Base-by-base conservation (phyloP, 2,329 filamentous ascomycete species). In the Elsinoe necatrix region DNA sequence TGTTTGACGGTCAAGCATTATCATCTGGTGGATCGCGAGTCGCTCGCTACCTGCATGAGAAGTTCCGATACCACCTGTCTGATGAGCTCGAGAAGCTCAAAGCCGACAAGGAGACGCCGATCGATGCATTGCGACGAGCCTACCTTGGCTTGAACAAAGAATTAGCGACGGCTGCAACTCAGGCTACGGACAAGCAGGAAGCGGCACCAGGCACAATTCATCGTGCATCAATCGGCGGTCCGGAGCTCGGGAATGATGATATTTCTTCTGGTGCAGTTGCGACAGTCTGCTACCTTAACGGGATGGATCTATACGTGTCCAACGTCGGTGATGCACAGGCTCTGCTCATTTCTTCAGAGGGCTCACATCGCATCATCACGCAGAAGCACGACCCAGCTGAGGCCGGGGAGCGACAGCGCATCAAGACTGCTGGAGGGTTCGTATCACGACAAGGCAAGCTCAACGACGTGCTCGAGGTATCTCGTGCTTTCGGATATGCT, bases 301-400 rank as follows among this genome's bases (percentile, higher is more conserved):
- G 87, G 63, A 91, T 89, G 71, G 89, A 97, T 64, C 79, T 98
- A 2, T 96, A 88, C 66, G 85, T 97, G 55, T 93, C 91, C 61
- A 98, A 98, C 65, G 88, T 98, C 20, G 93, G 93, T 54, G 90
- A 98, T 71, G 89, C 87, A 4, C 90, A 97, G 71, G 92, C 91
- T n/a, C 87, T 98, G 72, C 79, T 97, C 18, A 93, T 98, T 61
- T 87, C 91, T 65, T 89, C 87, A 1, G 90, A 95, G 68, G 89
- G 90, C 37, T 82, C 85, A 21, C 82, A 93, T 71, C 85, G 84
- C 65, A 84, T 92, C 62, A 77, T 98, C 62, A 97, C 93, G 2
- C 80, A 83, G 58, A 96, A 95, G 70, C 93, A 98, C 68, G 91
- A 97, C 66, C 93, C 93, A 4, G 91, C 92, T 0, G 90, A 95